Evolutionary conservation across 768 basidiomycete genomes (phyloP).

Genomic region (Auriscalpium vulgare): DNA sequence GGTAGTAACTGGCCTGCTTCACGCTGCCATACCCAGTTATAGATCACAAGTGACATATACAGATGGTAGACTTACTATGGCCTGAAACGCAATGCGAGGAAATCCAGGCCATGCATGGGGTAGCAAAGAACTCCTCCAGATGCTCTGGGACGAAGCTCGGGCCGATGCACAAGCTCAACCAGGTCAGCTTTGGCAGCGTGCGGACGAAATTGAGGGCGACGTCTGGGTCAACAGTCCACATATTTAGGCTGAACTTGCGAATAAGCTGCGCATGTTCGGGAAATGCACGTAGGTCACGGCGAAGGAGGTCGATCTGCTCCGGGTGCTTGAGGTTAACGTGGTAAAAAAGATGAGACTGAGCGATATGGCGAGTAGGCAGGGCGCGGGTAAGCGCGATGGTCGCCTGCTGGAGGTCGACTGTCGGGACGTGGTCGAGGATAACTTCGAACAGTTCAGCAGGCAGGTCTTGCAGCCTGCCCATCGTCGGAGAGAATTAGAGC

Average conservation of each 20-base stretch:
- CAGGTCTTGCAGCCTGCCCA: conserved; percentile 20
- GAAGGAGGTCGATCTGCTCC: conserved; percentile 48
- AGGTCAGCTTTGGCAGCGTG: conserved; percentile 42
- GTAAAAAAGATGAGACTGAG: conserved; percentile 46
- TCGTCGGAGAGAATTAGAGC: too few species aligned
- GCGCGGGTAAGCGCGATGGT: conserved; percentile 54
- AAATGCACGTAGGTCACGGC: conserved; percentile 41
- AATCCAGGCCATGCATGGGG: conserved; percentile 36
- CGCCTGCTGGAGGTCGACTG: conserved; percentile 39
- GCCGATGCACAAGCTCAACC: conserved; percentile 62
- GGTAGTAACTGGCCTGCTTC: conserved; percentile 68
- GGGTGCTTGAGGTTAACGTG: conserved; percentile 41
- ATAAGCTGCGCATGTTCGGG: conserved; percentile 25
- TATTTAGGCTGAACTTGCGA: conserved; percentile 42
- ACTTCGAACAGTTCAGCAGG: conserved; percentile 61
- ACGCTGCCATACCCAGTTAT: conserved; percentile 34
- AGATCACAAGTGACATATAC: not conserved
- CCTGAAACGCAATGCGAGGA: conserved; percentile 64
- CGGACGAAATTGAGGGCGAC: conserved; percentile 62
- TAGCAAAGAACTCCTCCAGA: conserved; percentile 56
- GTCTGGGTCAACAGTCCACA: conserved; percentile 71
- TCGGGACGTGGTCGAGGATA: conserved; percentile 46
- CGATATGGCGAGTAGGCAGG: conserved; percentile 53
- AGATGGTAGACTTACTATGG: conserved; percentile 56
- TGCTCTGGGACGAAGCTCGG: conserved; percentile 76